Conservation (phyloP, 768 basidiomycete genomes). For the Lactarius deliciosus region DNA sequence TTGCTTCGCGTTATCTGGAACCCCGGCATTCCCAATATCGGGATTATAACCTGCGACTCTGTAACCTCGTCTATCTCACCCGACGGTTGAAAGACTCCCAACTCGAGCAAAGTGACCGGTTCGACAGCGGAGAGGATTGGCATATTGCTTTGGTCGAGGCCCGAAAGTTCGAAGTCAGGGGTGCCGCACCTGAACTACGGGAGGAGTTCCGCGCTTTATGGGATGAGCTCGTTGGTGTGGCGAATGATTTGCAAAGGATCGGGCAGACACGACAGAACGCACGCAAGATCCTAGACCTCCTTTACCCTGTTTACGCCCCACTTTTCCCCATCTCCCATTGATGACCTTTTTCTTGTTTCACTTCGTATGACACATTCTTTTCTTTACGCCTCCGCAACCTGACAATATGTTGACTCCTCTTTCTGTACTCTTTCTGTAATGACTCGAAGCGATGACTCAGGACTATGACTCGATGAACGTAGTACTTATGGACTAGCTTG, state of each 20-base stretch:
- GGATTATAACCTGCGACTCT: slow-evolving; percentile 1
- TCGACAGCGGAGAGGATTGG: background rate
- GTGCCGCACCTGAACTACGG: background rate
- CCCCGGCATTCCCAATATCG: background rate
- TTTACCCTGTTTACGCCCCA: background rate
- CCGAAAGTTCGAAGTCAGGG: background rate
- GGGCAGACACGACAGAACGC: background rate
- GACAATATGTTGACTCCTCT: too few relatives aligned
- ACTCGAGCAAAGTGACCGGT: background rate
- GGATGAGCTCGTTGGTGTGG: background rate
- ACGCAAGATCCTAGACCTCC: background rate
- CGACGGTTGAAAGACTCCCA: background rate
- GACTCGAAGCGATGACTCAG: too few relatives aligned
- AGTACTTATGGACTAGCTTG: too few relatives aligned
- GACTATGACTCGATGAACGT: too few relatives aligned
- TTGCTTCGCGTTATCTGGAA: slow-evolving; percentile 1
- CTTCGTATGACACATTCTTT: too few relatives aligned
- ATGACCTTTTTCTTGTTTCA: too few relatives aligned
- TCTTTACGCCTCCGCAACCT: too few relatives aligned
- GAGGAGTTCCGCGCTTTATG: slow-evolving; percentile 10
- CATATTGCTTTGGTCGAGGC: background rate
- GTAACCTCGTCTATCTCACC: slow-evolving; percentile 6
- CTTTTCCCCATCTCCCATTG: too few relatives aligned
- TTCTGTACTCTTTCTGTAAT: too few relatives aligned
- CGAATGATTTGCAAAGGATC: background rate